phyloP scores from a whole-genome alignment of 2,329 filamentous ascomycete species.

The Clonostachys byssicola region DNA sequence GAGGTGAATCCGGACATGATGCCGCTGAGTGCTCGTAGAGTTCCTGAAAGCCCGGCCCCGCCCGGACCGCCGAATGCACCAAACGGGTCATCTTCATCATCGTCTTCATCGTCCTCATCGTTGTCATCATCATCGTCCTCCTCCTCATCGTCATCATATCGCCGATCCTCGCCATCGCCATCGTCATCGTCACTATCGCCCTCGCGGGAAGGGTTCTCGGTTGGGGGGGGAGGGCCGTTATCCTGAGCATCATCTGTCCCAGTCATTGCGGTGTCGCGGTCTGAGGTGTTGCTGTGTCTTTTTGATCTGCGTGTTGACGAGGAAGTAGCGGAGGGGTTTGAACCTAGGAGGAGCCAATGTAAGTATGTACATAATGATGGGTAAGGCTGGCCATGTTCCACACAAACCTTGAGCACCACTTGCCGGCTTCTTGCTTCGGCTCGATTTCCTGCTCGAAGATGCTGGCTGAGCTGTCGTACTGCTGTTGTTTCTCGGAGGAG shows the following conservation, averaged over 20 bases:
- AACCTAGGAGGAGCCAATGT: slow-evolving; percentile 22
- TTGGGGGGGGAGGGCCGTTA: slow-evolving; percentile 36
- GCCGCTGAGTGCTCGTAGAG: slow-evolving; percentile 80
- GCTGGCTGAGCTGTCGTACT: slow-evolving; percentile 40
- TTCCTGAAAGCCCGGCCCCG: slow-evolving; percentile 69
- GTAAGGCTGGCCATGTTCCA: slow-evolving; percentile 5
- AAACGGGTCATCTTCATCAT: slow-evolving; percentile 8
- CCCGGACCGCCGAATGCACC: slow-evolving; percentile 58
- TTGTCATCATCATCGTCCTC: slow-evolving; percentile 18
- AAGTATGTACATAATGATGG: slow-evolving; percentile 4
- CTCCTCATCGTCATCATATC: slow-evolving; percentile 3
- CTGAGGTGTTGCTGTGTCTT: slow-evolving; percentile 46
- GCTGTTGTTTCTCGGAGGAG: too few species aligned
- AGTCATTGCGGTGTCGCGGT: slow-evolving; percentile 68
- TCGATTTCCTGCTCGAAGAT: slow-evolving; percentile 68
- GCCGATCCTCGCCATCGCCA: too few species aligned
- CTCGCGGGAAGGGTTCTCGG: slow-evolving; percentile 12
- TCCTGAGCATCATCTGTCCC: slow-evolving; percentile 56
- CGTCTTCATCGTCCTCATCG: slow-evolving; percentile 11
- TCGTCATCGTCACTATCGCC: slow-evolving; percentile 4
- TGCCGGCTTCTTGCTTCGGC: slow-evolving; percentile 62
- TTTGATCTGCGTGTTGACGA: slow-evolving; percentile 44
- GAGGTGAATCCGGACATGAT: slow-evolving; percentile 86
- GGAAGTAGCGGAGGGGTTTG: slow-evolving; percentile 18
- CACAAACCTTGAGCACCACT: slow-evolving; percentile 36